A percentile compares a stretch with the other conserved stretches of the same genome.
Evolutionary conservation across 169 alveolate species (phyloP).

Genomic region (Toxoplasma gondii): DNA sequence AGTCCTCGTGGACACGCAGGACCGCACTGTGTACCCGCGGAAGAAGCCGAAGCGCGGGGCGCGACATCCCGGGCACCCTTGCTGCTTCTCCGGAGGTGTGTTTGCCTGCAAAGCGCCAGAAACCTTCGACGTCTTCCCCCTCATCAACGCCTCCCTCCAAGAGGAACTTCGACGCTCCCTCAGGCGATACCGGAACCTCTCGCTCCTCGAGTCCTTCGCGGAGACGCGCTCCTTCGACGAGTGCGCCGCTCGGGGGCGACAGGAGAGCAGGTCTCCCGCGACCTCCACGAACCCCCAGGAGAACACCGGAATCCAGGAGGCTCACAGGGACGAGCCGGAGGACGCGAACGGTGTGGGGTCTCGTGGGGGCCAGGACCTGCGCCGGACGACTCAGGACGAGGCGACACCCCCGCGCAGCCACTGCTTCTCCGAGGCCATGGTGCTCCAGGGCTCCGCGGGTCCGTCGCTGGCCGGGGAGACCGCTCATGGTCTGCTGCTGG

Average conservation of each 20-base stretch:
- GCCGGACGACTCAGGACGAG: not conserved
- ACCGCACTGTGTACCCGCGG: not conserved
- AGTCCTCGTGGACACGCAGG: not conserved
- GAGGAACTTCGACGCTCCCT: not conserved
- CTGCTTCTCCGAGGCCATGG: not conserved
- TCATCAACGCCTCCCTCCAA: not conserved
- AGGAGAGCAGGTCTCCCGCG: not conserved
- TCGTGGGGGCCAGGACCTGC: not conserved
- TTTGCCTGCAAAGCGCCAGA: not conserved
- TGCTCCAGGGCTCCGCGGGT: not conserved
- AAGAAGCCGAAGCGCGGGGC: not conserved
- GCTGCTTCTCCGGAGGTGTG: constrained; percentile 23
- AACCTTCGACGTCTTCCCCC: not conserved
- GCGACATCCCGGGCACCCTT: constrained; percentile 27
- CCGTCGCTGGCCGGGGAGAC: not conserved
- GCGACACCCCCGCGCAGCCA: not conserved
- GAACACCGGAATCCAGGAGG: not conserved
- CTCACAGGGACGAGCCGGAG: not conserved
- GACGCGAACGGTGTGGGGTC: not conserved
- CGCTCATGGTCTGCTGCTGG: not conserved
- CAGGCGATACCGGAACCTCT: not conserved
- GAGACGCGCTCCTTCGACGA: not conserved
- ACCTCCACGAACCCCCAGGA: not conserved
- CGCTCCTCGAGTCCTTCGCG: not conserved
- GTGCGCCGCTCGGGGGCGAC: not conserved